Evolutionary conservation across 2,329 filamentous ascomycete species (phyloP), one percentile per base, ranked within the genome.

Genomic region (Colletotrichum liaoningense): DNA sequence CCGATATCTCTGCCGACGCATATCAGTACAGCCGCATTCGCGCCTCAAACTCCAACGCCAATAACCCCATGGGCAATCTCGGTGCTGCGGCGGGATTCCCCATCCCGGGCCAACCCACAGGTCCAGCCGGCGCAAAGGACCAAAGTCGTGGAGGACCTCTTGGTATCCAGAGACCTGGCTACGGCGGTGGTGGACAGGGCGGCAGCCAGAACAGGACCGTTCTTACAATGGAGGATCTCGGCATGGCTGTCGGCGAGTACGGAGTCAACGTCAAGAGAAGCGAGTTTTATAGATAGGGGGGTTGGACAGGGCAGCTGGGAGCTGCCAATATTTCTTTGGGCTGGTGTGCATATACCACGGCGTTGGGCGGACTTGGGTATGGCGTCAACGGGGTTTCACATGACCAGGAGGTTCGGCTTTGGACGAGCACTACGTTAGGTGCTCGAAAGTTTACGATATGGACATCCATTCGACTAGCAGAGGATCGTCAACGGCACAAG

Each of bases 21-120:
- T 99, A 99, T 83, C 97, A 99, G 84, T 98, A 98, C 88, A 95
- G 93, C 74, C 94, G 96, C 66, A 98, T 99, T 79, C 93, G 97
- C 54, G 94, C 94, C n/a, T 97, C 97, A 80, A 95, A 93, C 72
- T 92, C 89, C 30, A 95, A 94, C 75, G 92, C 93, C 14, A 97
- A 95, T 81, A 98, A 98, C 83, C 94, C 95, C 0, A 95, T 98
- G 91, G 94, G 94, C 73, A 95, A 93, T 76, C 88, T 97, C 19
- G 94, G 93, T 72, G 94, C 93, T 1, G 92, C 91, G 1, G 93
- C 92, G 0, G 93, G 92, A 14, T 93, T 94, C 76, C 87, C 90
- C 33, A 88, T 90, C 38, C 89, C 90, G 2, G 92, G 91, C 0
- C 91, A 93, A 78, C 82, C 83, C 24, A 83, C 85, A n/a, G 86